Conservation (phyloP, 345 rosid genomes). For the Cardamine resedifolia region DNA sequence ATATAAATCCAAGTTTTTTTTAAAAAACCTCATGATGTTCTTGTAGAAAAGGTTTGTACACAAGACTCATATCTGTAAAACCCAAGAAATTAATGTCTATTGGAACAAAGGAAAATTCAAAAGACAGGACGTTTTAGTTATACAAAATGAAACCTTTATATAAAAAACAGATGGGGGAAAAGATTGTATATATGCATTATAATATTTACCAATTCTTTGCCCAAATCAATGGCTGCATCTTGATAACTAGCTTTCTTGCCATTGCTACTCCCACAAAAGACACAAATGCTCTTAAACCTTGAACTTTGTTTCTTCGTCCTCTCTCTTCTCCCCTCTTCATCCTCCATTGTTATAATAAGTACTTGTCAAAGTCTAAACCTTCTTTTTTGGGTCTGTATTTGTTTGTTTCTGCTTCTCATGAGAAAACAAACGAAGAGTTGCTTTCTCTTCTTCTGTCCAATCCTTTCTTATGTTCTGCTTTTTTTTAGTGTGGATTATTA, state of each 20-base stretch:
- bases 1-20: background rate
- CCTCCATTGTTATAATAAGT: conserved; percentile 21
- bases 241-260: conserved; percentile 78
- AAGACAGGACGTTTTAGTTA: background rate
- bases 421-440: conserved; percentile 1
- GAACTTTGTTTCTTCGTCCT: conserved; percentile 23
- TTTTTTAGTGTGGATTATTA: background rate
- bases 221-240: conserved; percentile 74
- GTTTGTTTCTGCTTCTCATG: background rate
- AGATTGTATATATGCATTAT: background rate
- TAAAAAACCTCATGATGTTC: background rate
- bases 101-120: background rate
- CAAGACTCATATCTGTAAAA: background rate
- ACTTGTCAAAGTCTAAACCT: background rate
- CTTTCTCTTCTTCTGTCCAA: conserved; percentile 9
- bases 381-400: background rate
- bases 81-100: conserved; percentile 8
- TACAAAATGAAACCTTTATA: conserved; percentile 1
- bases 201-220: conserved; percentile 54
- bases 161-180: background rate
- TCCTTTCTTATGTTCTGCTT: conserved; percentile 2
- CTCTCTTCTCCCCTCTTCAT: conserved; percentile 19
- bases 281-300: conserved; percentile 62
- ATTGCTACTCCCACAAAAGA: conserved; percentile 78
- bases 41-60: background rate